phyloP scores from a whole-genome alignment of 306 rosid species.

The Trifolium pratense region DNA sequence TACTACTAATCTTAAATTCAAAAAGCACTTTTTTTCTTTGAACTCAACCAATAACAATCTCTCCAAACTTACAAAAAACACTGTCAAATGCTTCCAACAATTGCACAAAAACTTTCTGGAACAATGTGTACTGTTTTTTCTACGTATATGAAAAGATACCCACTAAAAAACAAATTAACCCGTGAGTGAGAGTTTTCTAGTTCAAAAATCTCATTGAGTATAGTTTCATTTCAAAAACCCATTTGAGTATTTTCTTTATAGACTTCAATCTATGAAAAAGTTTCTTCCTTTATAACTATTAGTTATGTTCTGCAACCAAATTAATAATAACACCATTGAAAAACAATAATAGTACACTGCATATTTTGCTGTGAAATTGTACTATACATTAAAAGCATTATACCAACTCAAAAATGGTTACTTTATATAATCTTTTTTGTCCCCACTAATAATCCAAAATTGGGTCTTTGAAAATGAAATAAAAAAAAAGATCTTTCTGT shows the following conservation, averaged over 20 bases:
- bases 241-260: constrained; percentile 5
- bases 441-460: constrained; percentile 48
- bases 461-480: constrained; percentile 45
- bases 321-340: background rate
- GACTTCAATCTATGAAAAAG: background rate
- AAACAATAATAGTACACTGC: constrained; percentile 22
- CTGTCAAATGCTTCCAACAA: constrained; percentile 8
- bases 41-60: constrained; percentile 39
- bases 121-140: constrained; percentile 62
- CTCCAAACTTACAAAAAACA: constrained; percentile 37
- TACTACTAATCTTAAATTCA: constrained; percentile 58
- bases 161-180: constrained; percentile 55
- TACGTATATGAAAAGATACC: constrained; percentile 59
- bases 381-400: constrained; percentile 44
- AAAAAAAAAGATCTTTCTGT: constrained; percentile 39
- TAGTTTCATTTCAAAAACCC: constrained; percentile 20
- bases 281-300: constrained; percentile 18
- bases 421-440: constrained; percentile 56
- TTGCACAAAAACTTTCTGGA: constrained; percentile 56
- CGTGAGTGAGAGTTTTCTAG: constrained; percentile 46
- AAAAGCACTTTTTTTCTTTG: constrained; percentile 42
- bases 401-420: constrained; percentile 48
- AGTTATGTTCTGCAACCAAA: constrained; percentile 45
- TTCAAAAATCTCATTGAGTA: constrained; percentile 47
- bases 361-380: constrained; percentile 24